A percentile compares a stretch with the other conserved stretches of the same genome.
phyloP scores from a whole-genome alignment of 2,329 filamentous ascomycete genomes.

The Cadophora luteo-olivacea region DNA sequence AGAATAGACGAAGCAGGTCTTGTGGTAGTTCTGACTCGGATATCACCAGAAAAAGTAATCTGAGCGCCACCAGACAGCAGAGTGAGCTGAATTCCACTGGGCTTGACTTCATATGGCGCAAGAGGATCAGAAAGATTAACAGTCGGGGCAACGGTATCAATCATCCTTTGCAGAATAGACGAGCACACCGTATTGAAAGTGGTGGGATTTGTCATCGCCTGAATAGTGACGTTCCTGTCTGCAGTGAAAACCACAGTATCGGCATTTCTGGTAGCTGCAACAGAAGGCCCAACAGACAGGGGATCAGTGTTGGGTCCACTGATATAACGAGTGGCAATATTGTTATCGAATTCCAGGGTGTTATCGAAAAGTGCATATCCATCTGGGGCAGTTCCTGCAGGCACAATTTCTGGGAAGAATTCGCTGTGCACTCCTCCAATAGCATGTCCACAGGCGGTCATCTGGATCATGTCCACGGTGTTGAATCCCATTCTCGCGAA shows the following conservation, averaged over 20 bases:
- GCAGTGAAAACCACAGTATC: conserved; percentile 63
- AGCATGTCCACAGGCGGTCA: conserved; percentile 66
- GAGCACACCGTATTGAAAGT: conserved; percentile 57
- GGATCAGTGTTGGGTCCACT: conserved; percentile 60
- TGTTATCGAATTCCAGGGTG: conserved; percentile 61
- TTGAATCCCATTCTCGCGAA: conserved; percentile 65
- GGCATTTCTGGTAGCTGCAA: conserved; percentile 51
- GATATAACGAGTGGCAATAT: conserved; percentile 63
- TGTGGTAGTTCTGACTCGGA: conserved; percentile 62
- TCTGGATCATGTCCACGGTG: conserved; percentile 62
- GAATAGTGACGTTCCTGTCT: conserved; percentile 62
- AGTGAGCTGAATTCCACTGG: conserved; percentile 61
- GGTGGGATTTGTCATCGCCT: conserved; percentile 51
- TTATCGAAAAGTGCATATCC: conserved; percentile 57
- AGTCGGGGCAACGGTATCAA: conserved; percentile 61
- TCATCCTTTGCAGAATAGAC: conserved; percentile 63
- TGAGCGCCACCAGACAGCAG: conserved; percentile 55
- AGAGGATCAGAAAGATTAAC: conserved; percentile 60
- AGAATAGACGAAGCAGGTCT: conserved; percentile 51
- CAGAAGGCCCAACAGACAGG: conserved; percentile 59
- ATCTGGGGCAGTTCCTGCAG: conserved; percentile 48
- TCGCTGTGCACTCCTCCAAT: conserved; percentile 63
- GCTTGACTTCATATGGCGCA: conserved; percentile 64
- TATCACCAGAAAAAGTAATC: conserved; percentile 59
- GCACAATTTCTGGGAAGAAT: conserved; percentile 60